A percentile compares a stretch with the other conserved stretches of the same genome.
phyloP scores from a whole-genome alignment of 1,284 basidiomycete genomes.

The Meira miltonrushii region DNA sequence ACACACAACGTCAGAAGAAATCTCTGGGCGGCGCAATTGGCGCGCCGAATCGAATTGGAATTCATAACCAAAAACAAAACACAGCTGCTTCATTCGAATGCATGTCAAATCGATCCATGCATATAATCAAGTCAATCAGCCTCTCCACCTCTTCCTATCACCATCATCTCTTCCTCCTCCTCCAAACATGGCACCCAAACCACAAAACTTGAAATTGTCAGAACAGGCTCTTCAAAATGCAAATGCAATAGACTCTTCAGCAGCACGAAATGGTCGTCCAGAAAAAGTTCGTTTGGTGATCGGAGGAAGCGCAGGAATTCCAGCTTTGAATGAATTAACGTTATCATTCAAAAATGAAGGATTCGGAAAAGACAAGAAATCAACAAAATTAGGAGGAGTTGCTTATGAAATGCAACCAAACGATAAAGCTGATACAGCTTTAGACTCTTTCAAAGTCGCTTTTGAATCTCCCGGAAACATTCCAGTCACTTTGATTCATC shows the following conservation, averaged over 20 bases:
- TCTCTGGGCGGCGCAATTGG: too few species aligned
- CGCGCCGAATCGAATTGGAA: too few species aligned
- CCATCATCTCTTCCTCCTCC: background rate
- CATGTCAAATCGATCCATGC: too few species aligned
- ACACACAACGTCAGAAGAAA: too few species aligned
- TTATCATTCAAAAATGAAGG: slow-evolving; percentile 6
- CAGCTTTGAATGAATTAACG: slow-evolving; percentile 5
- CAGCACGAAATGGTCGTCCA: slow-evolving; percentile 2
- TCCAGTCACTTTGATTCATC: slow-evolving; percentile 10
- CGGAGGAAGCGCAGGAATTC: slow-evolving; percentile 8
- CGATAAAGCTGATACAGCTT: background rate
- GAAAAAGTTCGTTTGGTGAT: slow-evolving; percentile 4
- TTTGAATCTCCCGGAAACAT: slow-evolving; percentile 2
- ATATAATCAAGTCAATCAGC: too few species aligned
- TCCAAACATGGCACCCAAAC: background rate
- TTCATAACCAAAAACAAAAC: too few species aligned
- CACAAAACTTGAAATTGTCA: slow-evolving; percentile 10
- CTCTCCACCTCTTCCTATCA: background rate
- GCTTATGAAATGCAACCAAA: slow-evolving; percentile 6
- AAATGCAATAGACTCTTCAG: background rate
- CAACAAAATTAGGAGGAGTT: slow-evolving; percentile 1
- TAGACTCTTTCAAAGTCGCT: background rate
- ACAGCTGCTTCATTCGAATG: too few species aligned
- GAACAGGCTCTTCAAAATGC: slow-evolving; percentile 8
- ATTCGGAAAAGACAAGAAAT: background rate